These are phyloP conservation scores for Claviceps cyperi DNA, from an alignment of 2,329 filamentous ascomycete species.

Conservation along the genomic window DNA sequence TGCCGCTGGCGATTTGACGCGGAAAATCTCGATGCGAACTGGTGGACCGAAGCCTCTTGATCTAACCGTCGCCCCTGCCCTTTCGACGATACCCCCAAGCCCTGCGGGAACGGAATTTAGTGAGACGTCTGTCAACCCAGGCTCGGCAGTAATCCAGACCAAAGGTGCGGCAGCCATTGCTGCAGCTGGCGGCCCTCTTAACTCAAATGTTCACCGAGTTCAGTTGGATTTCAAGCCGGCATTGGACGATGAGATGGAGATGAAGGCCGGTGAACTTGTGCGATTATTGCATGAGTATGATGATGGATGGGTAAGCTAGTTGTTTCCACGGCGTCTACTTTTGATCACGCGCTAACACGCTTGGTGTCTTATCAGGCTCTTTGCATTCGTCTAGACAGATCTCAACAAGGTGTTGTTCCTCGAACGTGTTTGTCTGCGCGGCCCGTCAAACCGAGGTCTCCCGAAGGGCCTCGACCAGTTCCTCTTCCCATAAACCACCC, in stretches of 20 bases:
- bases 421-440: constrained; percentile 86
- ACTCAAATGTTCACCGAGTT: constrained; percentile 68
- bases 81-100: constrained; percentile 33
- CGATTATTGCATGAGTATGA: constrained; percentile 91
- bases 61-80: constrained; percentile 31
- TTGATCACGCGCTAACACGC: neutral
- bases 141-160: constrained; percentile 22
- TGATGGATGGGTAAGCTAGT: constrained; percentile 76
- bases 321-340: constrained; percentile 9
- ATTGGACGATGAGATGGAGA: constrained; percentile 78
- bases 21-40: constrained; percentile 43
- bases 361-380: constrained; percentile 43
- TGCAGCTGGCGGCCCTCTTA: constrained; percentile 43
- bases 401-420: constrained; percentile 82
- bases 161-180: constrained; percentile 43
- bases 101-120: constrained; percentile 51
- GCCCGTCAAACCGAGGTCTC: constrained; percentile 70
- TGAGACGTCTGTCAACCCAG: constrained; percentile 37
- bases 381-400: constrained; percentile 79
- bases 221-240: constrained; percentile 89
- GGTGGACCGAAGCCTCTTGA: constrained; percentile 37
- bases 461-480: constrained; percentile 32
- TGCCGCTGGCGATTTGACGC: constrained; percentile 25
- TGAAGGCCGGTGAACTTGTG: constrained; percentile 70
- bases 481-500: constrained; percentile 36